These are phyloP conservation scores for Auricularia sp. DNA, from an alignment of 768 basidiomycete genomes.

Conservation along the genomic window DNA sequence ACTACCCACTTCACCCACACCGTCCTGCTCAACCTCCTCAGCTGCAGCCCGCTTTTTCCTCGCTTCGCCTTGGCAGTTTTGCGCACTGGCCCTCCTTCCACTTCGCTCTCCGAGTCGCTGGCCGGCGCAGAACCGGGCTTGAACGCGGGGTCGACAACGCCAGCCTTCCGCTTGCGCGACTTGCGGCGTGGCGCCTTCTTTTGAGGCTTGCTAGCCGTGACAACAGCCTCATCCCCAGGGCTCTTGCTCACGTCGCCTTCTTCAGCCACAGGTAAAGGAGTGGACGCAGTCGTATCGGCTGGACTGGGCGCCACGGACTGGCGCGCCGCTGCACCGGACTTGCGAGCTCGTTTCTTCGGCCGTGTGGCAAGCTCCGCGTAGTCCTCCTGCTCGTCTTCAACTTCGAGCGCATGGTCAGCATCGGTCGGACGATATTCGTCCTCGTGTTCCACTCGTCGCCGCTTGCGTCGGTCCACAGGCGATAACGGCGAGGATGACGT, in stretches of 20 bases:
- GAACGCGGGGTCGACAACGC: background rate
- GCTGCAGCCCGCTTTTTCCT: background rate
- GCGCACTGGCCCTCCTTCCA: background rate
- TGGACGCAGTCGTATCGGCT: background rate
- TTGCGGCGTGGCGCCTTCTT: background rate
- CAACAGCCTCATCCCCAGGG: conserved; percentile 9
- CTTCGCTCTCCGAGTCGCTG: background rate
- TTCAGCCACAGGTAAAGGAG: conserved; percentile 30
- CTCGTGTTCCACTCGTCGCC: background rate
- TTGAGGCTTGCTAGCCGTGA: background rate
- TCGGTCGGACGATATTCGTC: background rate
- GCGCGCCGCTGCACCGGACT: background rate
- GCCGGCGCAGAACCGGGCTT: background rate
- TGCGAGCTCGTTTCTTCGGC: background rate
- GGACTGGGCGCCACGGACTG: background rate
- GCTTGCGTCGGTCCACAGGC: background rate
- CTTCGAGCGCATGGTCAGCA: background rate
- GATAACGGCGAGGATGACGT: background rate
- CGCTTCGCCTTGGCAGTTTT: background rate
- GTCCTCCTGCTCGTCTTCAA: background rate
- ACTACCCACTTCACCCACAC: background rate
- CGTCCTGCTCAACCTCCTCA: background rate
- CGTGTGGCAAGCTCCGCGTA: background rate
- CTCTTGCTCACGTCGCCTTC: conserved; percentile 42
- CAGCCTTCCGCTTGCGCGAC: background rate